Conservation (phyloP, 1,139 yeast species). For the Kodamaea derodonti region DNA sequence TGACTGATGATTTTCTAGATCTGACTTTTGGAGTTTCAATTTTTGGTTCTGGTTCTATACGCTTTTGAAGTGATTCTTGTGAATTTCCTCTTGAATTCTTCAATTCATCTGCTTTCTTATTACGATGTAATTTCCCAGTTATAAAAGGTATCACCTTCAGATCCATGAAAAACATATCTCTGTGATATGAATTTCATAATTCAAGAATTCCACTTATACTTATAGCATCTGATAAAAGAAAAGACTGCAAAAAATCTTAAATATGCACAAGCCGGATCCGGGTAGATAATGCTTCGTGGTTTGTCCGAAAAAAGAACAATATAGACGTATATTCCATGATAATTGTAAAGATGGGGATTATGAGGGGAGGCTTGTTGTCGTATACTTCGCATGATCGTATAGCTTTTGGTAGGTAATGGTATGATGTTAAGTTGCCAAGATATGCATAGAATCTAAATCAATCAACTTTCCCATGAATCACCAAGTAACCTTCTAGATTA, state of each 20-base stretch:
- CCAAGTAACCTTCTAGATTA: too few species aligned
- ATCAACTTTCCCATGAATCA: too few species aligned
- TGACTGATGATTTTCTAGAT: not conserved
- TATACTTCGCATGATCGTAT: too few species aligned
- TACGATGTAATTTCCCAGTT: conserved; percentile 3
- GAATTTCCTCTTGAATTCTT: too few species aligned
- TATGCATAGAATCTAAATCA: too few species aligned
- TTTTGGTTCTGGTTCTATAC: not conserved
- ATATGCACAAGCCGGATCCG: not conserved
- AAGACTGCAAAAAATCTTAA: not conserved
- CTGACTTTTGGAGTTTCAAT: not conserved
- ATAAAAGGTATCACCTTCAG: conserved; percentile 4
- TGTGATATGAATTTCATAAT: not conserved
- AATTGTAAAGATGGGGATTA: too few species aligned
- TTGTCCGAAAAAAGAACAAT: too few species aligned
- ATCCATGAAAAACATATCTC: conserved; percentile 5
- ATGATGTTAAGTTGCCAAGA: too few species aligned
- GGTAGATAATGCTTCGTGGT: too few species aligned
- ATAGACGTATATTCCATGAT: too few species aligned
- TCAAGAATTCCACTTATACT: not conserved
- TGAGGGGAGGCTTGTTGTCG: too few species aligned
- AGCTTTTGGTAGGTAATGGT: too few species aligned
- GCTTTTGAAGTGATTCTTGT: not conserved
- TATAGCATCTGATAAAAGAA: not conserved
- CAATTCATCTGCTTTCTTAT: not conserved